Percentiles rank a stretch among this genome's conserved stretches.
phyloP scores from a whole-genome alignment of 2,329 filamentous ascomycete species.

The Graphiopsis chlorocephala region DNA sequence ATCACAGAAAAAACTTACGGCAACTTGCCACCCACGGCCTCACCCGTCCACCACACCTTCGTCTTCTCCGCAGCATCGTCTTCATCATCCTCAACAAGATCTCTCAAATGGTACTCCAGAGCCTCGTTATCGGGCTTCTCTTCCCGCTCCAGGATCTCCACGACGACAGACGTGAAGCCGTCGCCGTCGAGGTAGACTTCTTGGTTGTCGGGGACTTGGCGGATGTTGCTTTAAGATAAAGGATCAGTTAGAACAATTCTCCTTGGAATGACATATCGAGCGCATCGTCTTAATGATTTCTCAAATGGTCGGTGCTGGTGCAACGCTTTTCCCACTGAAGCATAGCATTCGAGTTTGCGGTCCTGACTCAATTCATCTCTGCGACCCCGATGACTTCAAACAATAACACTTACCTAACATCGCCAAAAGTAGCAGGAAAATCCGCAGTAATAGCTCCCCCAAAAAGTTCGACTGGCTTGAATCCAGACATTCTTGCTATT shows the following conservation, averaged over 20 bases:
- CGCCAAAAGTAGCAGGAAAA: conserved; percentile 65
- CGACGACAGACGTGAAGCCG: conserved; percentile 81
- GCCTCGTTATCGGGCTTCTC: conserved; percentile 69
- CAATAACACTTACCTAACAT: conserved; percentile 61
- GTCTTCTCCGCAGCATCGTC: conserved; percentile 34
- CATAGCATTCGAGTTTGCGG: not conserved
- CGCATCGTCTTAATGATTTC: too few species aligned
- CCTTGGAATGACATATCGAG: too few species aligned
- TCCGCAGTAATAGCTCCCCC: conserved; percentile 70
- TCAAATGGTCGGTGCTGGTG: too few species aligned
- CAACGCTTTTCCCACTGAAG: too few species aligned
- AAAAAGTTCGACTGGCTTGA: conserved; percentile 61
- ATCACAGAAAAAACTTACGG: conserved; percentile 33
- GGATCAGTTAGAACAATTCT: not conserved
- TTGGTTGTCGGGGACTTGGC: conserved; percentile 81
- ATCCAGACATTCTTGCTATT: conserved; percentile 34
- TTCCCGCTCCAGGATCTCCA: conserved; percentile 86
- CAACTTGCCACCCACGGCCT: conserved; percentile 34
- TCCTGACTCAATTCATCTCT: not conserved
- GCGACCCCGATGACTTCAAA: not conserved
- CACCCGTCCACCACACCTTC: conserved; percentile 34
- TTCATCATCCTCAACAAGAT: conserved; percentile 41
- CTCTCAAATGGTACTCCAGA: conserved; percentile 49
- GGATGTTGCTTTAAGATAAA: conserved; percentile 56
- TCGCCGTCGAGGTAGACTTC: conserved; percentile 85